These are phyloP conservation scores for Bassia scoparia DNA, from an alignment of 148 eudicot species.

Conservation along the genomic window DNA sequence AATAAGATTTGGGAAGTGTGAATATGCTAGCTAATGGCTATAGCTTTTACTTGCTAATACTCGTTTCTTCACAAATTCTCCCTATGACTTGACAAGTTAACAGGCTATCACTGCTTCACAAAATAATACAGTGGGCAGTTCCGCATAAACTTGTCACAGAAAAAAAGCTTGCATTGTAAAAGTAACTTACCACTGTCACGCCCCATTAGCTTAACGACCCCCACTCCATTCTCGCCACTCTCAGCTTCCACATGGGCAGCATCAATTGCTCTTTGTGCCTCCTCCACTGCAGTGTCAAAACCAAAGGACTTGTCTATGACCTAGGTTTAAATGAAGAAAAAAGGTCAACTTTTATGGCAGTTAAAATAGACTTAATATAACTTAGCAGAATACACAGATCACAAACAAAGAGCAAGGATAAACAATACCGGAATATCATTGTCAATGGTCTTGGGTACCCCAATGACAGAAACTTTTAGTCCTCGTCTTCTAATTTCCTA, in stretches of 20 bases:
- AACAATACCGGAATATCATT: conserved; percentile 50
- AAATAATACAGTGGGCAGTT: neutral
- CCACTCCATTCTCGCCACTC: conserved; percentile 44
- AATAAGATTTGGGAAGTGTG: neutral
- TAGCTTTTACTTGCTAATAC: neutral
- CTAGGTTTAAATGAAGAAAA: conserved; percentile 9
- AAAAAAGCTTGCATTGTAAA: neutral
- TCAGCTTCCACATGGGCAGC: conserved; percentile 52
- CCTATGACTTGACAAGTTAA: neutral
- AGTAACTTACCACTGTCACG: conserved; percentile 34
- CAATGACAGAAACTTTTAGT: conserved; percentile 48
- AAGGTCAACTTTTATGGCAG: neutral
- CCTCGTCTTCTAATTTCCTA: conserved; percentile 56
- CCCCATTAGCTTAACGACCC: conserved; percentile 51
- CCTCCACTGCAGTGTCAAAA: conserved; percentile 53
- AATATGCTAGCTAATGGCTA: neutral
- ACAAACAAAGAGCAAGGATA: neutral
- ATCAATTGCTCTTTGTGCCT: conserved; percentile 51
- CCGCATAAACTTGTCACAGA: neutral
- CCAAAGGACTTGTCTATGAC: conserved; percentile 51
- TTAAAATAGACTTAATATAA: neutral
- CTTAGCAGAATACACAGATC: neutral
- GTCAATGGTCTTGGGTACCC: conserved; percentile 58
- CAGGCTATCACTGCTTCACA: neutral
- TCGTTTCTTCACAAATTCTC: neutral